Base-by-base conservation (phyloP, 2,329 filamentous ascomycete species). In the Curvularia eragrostidis region DNA sequence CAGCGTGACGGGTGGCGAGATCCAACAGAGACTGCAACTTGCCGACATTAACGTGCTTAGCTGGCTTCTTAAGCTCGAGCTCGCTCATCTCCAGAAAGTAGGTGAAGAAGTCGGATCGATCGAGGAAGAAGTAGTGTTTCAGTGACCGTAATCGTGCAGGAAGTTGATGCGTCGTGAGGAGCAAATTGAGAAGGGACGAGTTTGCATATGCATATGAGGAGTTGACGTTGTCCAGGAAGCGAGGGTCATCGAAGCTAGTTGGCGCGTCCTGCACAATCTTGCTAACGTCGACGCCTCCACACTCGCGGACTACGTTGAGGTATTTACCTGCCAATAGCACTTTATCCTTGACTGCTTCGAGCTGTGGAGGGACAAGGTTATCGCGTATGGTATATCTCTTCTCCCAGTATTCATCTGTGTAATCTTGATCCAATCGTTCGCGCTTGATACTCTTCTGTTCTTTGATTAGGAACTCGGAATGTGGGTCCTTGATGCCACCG, bases 361-460 rank as follows among this genome's bases (percentile, higher is more conserved):
- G 85, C 73, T 99, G 95, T 8, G 94, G 93, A 3, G 95, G 95
- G 1, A 98, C 89, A 59, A 97, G 91, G 48, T 91, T 88, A 60
- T 97, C 92, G 58, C 95, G 89, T 62, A 99, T 90, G 4, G 95
- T 98, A 74, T 99, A 99, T 62, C 95, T 86, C 72, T 96, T 92
- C 75, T 99, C 95, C 95, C 95, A 99, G 77, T 99, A 99, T 72
- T 99, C 95, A 75, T 99, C 95, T 0, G 94, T 99, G 71, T 98
- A 99, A 75, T 99, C 95, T 73, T 97, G 89, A 72, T 98, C 93
- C 2, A 99, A 81, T 58, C 91, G 86, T 75, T 98, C 95, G 39
- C 95, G 87, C 57, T 90, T 89, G 68, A 99, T 97, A 71, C 93
- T 97, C 77, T 94, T 96, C 69, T 97, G 92, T 76, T 98, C 95